Evolutionary conservation across 2,329 filamentous ascomycete genomes (phyloP).

Genomic region (Thielaviopsis musarum): DNA sequence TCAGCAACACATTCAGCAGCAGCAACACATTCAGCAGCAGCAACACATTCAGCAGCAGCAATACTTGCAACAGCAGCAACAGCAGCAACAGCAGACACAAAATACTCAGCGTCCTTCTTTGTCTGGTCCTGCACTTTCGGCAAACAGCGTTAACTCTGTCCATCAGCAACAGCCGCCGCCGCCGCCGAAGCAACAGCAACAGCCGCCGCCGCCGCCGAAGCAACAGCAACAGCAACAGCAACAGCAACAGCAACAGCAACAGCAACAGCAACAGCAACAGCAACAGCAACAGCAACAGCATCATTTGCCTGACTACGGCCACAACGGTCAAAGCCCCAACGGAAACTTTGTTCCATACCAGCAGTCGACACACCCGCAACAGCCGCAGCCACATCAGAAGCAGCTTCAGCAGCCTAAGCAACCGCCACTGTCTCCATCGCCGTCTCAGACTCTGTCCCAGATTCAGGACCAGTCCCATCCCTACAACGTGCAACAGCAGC

Average conservation of each 20-base stretch:
- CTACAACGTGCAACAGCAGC: not conserved
- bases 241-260: not conserved
- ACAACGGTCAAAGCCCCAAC: constrained; percentile 9
- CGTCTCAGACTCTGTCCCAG: not conserved
- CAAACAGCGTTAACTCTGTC: not conserved
- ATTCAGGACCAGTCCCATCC: not conserved
- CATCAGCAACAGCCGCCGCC: not conserved
- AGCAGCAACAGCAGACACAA: constrained; percentile 15
- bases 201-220: too few relatives aligned
- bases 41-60: constrained; percentile 18
- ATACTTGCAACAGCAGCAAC: too few relatives aligned
- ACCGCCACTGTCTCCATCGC: constrained; percentile 13
- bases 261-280: not conserved
- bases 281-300: constrained; percentile 1
- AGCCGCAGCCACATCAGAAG: constrained; percentile 23
- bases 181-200: constrained; percentile 13
- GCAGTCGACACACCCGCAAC: constrained; percentile 19
- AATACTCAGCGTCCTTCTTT: constrained; percentile 20
- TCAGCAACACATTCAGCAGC: constrained; percentile 18
- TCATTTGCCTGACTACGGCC: constrained; percentile 12
- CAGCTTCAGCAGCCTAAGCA: constrained; percentile 22
- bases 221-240: constrained; percentile 1
- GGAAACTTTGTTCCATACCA: constrained; percentile 15
- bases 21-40: constrained; percentile 18
- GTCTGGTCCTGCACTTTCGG: not conserved